phyloP scores from a whole-genome alignment of 108 stramenopile genomes.

The Pseudonitzschia pungens region DNA sequence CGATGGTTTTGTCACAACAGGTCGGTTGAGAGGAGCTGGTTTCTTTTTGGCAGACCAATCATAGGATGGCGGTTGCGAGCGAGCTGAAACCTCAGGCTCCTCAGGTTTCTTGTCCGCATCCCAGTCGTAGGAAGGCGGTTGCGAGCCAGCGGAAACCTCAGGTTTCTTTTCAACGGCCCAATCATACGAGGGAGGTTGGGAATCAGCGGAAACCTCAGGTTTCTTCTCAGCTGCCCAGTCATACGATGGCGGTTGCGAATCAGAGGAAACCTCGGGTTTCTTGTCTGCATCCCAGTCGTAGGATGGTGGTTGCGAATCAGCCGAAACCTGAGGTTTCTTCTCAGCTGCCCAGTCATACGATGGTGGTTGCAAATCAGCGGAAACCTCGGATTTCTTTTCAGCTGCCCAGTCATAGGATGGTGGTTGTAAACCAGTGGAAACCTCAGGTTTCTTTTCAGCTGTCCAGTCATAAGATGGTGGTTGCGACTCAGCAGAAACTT shows the following conservation, averaged over 20 bases:
- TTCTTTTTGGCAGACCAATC: constrained; percentile 1
- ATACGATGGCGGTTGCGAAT: neutral
- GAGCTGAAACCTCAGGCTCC: constrained; percentile 10
- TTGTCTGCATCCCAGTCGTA: neutral
- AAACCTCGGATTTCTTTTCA: constrained; percentile 2
- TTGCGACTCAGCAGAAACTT: too few species aligned
- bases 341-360: neutral
- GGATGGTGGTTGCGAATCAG: neutral
- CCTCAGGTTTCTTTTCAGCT: constrained; percentile 19
- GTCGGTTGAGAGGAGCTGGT: constrained; percentile 1
- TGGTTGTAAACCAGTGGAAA: neutral
- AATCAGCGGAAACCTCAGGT: too few species aligned
- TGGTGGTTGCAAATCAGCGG: neutral
- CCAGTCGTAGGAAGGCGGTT: neutral
- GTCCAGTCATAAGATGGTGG: constrained; percentile 24
- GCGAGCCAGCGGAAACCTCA: constrained; percentile 4
- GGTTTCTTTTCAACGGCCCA: constrained; percentile 21
- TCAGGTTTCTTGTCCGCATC: neutral
- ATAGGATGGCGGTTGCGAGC: constrained; percentile 3
- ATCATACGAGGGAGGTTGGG: constrained; percentile 12
- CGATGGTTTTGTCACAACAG: constrained; percentile 4
- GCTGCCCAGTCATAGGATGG: constrained; percentile 32
- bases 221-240: neutral
- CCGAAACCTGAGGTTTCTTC: constrained; percentile 2
- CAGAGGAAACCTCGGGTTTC: constrained; percentile 10